Base-by-base conservation (phyloP, 164 flowering plant genomes). In the Dillenia turbinata region DNA sequence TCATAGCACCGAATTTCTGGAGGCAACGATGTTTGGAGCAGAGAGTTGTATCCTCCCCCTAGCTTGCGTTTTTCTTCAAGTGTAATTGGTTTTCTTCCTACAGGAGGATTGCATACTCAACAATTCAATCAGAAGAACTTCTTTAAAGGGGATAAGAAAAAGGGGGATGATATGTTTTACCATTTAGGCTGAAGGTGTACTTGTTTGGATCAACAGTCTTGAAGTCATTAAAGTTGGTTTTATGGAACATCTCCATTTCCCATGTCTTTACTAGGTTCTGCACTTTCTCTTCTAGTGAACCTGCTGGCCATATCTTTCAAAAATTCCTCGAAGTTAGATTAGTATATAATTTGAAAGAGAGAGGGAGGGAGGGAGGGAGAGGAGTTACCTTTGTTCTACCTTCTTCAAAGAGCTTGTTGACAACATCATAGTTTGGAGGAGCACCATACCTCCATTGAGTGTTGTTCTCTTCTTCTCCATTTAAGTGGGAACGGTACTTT, bases 221-320 rank as follows among this genome's bases (percentile, higher is more conserved):
- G 63, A 11, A 70, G 65, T 86, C 89, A 1, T 78, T 65, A 1
- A 63, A 51, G 43, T 56, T 7, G 3, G 68, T 55, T 64, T 89
- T 89, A 59, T 89, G 82, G 67, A 83, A 75, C n/a, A 86, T n/a
- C 69, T 89, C 96, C 96, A 89, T 89, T 54, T 89, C 96, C 83
- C 83, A 83, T 47, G 90, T 81, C 82, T 89, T 89, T 14, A 85
- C 82, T 4, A 86, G 74, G 62, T 74, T 75, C 67, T 89, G 92
- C 61, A 89, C 96, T 55, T 62, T 64, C 51, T 83, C 96, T 66
- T 85, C 92, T 0, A 79, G 62, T 52, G 92, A 85, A 8, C 86
- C 90, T 5, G 73, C 55, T n/a, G 85, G 75, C 88, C 88, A 83
- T 64, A 80, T 60, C 87, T 83, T 2, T n/a, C 43, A 46, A 57